Evolutionary conservation across 2,329 filamentous ascomycete species (phyloP).

Genomic region (Beauveria sp.): DNA sequence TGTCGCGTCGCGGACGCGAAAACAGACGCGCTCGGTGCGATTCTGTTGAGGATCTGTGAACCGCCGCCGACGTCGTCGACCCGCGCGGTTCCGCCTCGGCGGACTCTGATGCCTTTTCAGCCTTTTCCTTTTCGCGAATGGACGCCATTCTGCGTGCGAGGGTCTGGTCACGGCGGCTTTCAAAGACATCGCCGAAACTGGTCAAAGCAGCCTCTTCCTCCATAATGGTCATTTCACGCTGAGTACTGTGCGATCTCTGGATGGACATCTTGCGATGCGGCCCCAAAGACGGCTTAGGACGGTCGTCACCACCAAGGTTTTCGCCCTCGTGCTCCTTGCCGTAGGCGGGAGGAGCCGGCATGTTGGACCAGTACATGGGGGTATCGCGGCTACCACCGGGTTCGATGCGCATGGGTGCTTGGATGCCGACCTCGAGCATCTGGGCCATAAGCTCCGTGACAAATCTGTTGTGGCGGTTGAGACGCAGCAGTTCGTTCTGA

Average conservation of each 20-base stretch:
- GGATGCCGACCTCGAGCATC: conserved; percentile 76
- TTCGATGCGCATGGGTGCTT: conserved; percentile 57
- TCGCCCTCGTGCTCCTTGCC: conserved; percentile 20
- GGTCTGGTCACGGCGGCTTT: conserved; percentile 30
- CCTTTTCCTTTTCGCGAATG: conserved; percentile 30
- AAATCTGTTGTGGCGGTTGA: conserved; percentile 89
- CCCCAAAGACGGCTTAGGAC: conserved; percentile 10
- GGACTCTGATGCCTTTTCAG: conserved; percentile 14
- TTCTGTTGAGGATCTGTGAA: conserved; percentile 6
- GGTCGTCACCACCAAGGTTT: conserved; percentile 12
- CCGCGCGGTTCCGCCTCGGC: conserved; percentile 8
- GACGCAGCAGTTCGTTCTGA: conserved; percentile 87
- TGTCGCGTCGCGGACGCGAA: conserved; percentile 1
- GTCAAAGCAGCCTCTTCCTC: conserved; percentile 25
- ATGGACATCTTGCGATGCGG: conserved; percentile 3
- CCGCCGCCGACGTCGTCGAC: conserved; percentile 7
- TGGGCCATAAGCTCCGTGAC: conserved; percentile 84
- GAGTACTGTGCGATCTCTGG: conserved; percentile 12
- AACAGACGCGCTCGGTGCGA: conserved; percentile 9
- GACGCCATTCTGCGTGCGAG: conserved; percentile 29
- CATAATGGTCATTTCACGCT: conserved; percentile 13
- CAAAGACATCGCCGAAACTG: conserved; percentile 40
- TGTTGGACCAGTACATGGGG: conserved; percentile 49
- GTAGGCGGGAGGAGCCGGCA: conserved; percentile 28
- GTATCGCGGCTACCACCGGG: conserved; percentile 63